Evolutionary conservation across 768 basidiomycete genomes (phyloP).

Genomic region (Mycena indigotica): DNA sequence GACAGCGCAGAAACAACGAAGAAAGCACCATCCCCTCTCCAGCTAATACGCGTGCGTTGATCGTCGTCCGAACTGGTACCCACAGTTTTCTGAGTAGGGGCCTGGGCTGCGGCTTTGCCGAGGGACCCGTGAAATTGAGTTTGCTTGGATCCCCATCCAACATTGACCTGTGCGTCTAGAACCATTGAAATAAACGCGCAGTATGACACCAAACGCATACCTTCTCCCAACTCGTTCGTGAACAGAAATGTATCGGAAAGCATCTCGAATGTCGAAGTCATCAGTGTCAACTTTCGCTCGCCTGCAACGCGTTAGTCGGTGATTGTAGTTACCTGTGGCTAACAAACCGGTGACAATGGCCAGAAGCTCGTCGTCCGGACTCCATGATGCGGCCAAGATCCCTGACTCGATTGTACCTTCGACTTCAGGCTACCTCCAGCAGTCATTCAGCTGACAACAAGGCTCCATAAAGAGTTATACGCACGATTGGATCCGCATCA

Average conservation of each 20-base stretch:
- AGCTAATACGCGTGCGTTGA: constrained; percentile 70
- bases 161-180: constrained; percentile 86
- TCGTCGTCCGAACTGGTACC: constrained; percentile 75
- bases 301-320: constrained; percentile 37
- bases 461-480: constrained; percentile 22
- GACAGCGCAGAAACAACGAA: constrained; percentile 84
- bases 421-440: constrained; percentile 60
- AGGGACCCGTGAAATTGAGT: constrained; percentile 98
- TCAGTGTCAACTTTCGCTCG: constrained; percentile 79
- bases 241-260: constrained; percentile 78
- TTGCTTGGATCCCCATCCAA: constrained; percentile 96
- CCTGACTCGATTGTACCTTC: constrained; percentile 88
- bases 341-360: constrained; percentile 74
- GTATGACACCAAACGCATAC: constrained; percentile 34
- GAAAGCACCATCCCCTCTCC: constrained; percentile 91
- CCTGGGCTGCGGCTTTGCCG: constrained; percentile 80
- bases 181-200: constrained; percentile 12
- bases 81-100: constrained; percentile 41
- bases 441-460: constrained; percentile 22
- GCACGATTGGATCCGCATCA: constrained; percentile 48
- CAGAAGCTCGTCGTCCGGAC: constrained; percentile 88
- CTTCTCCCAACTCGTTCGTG: constrained; percentile 83
- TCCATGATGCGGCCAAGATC: constrained; percentile 83
- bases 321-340: background rate
- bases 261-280: constrained; percentile 89